Evolutionary conservation across 164 flowering plant species (phyloP).

Genomic region (Berberis vulgaris): DNA sequence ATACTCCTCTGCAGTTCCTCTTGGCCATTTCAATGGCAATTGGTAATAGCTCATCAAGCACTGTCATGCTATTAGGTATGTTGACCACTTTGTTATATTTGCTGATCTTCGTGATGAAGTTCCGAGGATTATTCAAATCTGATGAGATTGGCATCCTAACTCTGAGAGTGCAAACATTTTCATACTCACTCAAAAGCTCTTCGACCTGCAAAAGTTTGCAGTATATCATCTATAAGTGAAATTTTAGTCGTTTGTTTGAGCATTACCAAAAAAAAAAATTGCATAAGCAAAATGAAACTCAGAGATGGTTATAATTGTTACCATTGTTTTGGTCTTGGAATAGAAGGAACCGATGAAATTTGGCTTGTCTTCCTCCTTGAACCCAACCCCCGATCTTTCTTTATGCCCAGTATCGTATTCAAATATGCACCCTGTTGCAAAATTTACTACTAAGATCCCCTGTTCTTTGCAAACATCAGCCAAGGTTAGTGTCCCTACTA

Average conservation of each 20-base stretch:
- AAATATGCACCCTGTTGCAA: constrained; percentile 23
- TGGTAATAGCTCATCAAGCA: constrained; percentile 24
- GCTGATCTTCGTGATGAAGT: constrained; percentile 23
- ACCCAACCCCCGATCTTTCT: constrained; percentile 20
- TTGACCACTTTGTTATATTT: constrained; percentile 20
- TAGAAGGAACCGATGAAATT: constrained; percentile 24
- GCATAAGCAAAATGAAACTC: not conserved
- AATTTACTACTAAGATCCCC: constrained; percentile 19
- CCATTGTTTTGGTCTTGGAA: constrained; percentile 29
- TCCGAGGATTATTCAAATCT: constrained; percentile 20
- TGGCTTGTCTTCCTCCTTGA: constrained; percentile 23
- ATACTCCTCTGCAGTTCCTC: constrained; percentile 18
- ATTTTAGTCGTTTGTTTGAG: not conserved
- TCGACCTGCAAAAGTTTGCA: constrained; percentile 14
- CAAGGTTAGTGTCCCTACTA: constrained; percentile 17
- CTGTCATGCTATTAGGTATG: constrained; percentile 23
- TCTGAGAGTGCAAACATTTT: constrained; percentile 25
- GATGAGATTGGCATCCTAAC: constrained; percentile 28
- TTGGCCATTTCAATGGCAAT: constrained; percentile 27
- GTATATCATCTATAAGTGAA: no score
- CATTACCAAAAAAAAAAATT: not conserved
- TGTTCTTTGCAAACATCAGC: constrained; percentile 19
- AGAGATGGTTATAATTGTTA: not conserved
- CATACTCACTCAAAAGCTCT: constrained; percentile 19
- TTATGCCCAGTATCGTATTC: constrained; percentile 17